phyloP scores from a whole-genome alignment of 2,329 filamentous ascomycete genomes.

The Xylaria sp. region DNA sequence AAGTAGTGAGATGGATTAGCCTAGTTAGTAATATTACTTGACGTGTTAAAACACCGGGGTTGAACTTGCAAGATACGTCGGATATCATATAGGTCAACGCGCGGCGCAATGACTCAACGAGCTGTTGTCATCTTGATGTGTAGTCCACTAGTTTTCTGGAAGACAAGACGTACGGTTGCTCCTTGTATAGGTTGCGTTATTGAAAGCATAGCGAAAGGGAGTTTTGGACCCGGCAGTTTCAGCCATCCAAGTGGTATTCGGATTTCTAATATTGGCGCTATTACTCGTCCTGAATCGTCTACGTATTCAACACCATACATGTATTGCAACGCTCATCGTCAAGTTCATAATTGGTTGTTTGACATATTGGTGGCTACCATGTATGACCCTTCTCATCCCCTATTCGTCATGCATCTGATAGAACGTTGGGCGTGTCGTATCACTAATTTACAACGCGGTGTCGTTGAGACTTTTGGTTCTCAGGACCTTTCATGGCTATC shows the following conservation, averaged over 20 bases:
- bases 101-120: not conserved
- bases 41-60: no score
- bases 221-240: no score
- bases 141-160: not conserved
- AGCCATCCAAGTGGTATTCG: no score
- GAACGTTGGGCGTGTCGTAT: slow-evolving; percentile 21
- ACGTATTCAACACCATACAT: not conserved
- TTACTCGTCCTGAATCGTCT: not conserved
- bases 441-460: slow-evolving; percentile 46
- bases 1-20: not conserved
- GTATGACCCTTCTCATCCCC: slow-evolving; percentile 5
- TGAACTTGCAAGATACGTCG: not conserved
- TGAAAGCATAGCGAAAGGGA: not conserved
- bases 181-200: not conserved
- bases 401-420: slow-evolving; percentile 15
- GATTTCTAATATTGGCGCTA: no score
- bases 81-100: no score
- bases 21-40: not conserved
- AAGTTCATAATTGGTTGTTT: not conserved
- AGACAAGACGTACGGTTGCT: not conserved
- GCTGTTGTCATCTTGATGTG: not conserved
- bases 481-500: slow-evolving; percentile 29
- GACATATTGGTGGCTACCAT: slow-evolving; percentile 1
- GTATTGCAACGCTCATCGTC: not conserved
- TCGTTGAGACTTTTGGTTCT: slow-evolving; percentile 38